phyloP scores from a whole-genome alignment of 768 basidiomycete species.

The Chalciporus pseudorubinellus region DNA sequence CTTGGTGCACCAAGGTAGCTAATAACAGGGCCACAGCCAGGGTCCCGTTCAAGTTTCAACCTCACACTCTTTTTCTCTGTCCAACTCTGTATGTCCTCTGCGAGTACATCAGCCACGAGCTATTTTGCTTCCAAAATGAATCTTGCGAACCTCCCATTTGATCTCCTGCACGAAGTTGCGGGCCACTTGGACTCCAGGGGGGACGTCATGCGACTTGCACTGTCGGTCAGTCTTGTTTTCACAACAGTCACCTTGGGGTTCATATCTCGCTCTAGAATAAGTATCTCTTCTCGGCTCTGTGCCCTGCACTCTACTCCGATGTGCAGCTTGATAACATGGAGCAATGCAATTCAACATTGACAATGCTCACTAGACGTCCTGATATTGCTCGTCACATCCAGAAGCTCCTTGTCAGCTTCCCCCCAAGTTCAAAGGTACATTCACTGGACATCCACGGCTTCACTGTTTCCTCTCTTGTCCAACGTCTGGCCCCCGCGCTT shows the following conservation, averaged over 20 bases:
- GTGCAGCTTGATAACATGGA: slow-evolving; percentile 52
- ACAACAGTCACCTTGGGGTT: slow-evolving; percentile 2
- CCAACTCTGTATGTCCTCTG: background rate
- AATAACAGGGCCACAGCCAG: too few relatives aligned
- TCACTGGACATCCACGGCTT: slow-evolving; percentile 20
- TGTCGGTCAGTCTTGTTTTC: slow-evolving; percentile 48
- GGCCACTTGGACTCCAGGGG: slow-evolving; percentile 46
- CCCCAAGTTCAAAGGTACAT: slow-evolving; percentile 29
- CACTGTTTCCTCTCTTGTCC: slow-evolving; percentile 50
- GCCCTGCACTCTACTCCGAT: slow-evolving; percentile 56
- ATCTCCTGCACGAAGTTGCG: slow-evolving; percentile 68
- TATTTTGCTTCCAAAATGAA: slow-evolving; percentile 6
- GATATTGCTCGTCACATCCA: slow-evolving; percentile 68
- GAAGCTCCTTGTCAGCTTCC: slow-evolving; percentile 47
- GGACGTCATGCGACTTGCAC: slow-evolving; percentile 57
- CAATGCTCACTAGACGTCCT: slow-evolving; percentile 55
- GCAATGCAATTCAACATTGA: slow-evolving; percentile 63
- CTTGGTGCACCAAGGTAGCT: too few relatives aligned
- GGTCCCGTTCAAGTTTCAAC: background rate
- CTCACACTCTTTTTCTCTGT: background rate
- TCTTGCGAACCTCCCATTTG: slow-evolving; percentile 43
- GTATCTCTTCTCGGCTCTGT: slow-evolving; percentile 48
- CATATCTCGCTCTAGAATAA: slow-evolving; percentile 45
- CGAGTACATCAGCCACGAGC: background rate
- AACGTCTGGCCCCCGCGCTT: slow-evolving; percentile 48